phyloP scores from a whole-genome alignment of 805 yeast species.

The Metschnikowia lochheadii region DNA sequence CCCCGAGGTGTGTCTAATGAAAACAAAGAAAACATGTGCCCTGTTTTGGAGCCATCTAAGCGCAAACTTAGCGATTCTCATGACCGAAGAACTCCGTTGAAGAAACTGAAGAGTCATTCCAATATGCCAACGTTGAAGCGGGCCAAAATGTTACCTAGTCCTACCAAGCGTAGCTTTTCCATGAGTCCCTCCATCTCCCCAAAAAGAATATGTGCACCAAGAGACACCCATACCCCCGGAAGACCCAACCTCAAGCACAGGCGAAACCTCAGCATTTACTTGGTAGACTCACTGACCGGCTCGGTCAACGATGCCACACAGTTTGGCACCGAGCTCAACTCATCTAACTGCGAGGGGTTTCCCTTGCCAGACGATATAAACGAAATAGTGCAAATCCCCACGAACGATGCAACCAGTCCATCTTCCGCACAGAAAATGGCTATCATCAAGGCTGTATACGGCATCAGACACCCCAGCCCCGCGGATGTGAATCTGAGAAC shows the following conservation, averaged over 20 bases:
- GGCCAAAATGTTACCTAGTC: conserved; percentile 18
- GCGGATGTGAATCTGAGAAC: conserved; percentile 1
- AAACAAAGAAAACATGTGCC: conserved; percentile 32
- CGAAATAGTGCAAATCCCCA: conserved; percentile 60
- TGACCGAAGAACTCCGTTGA: conserved; percentile 5
- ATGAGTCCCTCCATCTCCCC: conserved; percentile 25
- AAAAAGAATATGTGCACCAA: conserved; percentile 44
- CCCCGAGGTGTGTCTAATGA: conserved; percentile 8
- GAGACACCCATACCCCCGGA: conserved; percentile 19
- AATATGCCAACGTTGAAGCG: conserved; percentile 29
- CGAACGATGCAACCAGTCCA: conserved; percentile 23
- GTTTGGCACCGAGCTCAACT: conserved; percentile 65
- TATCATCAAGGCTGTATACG: conserved; percentile 32
- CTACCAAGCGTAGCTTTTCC: background rate
- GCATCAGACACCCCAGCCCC: background rate
- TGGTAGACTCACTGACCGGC: conserved; percentile 63
- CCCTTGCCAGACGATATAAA: conserved; percentile 55
- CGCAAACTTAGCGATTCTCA: conserved; percentile 17
- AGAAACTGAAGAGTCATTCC: conserved; percentile 9
- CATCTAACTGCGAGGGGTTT: conserved; percentile 58
- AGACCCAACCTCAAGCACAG: conserved; percentile 31
- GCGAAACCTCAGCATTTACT: conserved; percentile 33
- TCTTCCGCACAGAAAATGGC: conserved; percentile 32
- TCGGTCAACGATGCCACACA: conserved; percentile 58
- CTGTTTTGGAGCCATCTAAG: conserved; percentile 25